Base-by-base conservation (phyloP, 2,329 filamentous ascomycete genomes). In the Colletotrichum euphorbiae region DNA sequence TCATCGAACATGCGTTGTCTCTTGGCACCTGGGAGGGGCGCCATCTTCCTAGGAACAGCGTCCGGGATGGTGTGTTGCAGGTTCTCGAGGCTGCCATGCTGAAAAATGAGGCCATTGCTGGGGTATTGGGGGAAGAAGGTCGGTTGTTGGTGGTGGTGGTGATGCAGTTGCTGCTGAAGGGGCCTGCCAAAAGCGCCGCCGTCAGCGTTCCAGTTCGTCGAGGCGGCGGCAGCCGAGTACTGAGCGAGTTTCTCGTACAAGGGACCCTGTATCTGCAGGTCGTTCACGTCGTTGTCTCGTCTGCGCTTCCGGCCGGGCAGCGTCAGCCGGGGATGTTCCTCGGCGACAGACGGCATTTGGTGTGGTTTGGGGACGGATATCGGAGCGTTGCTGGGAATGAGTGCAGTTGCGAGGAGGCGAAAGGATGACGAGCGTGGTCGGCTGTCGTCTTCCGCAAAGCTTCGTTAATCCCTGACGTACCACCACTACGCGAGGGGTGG, bases 231-330 rank as follows among this genome's bases (percentile, higher is more conserved):
- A 11, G 65, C 57, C 57, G 65, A 65, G 65, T 69, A 69, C 33
- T 69, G 66, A 45, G 69, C 69, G 55, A 70, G 67, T 38, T 70
- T 66, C 69, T 70, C 69, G 67, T 70, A 69, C 56, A 70, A 56
- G n/a, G 64, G 51, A 15, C 40, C 45, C 52, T 57, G 65, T 57
- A 69, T 48, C 42, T 62, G 68, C 42, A 65, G 24, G 56, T 60
- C 21, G 51, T 51, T 60, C n/a, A 43, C 48, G 40, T 71, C 70
- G 64, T 67, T 67, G 48, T 71, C 70, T 62, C 68, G 68, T 60
- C 70, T 71, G 31, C 70, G 68, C 55, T 71, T 71, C 33, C 57
- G 68, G 24, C 59, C 68, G 8, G 64, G 58, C 43, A 57, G 40
- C 55, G 62, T 58, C 45, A 59, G 59, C 48, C 70, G 64, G 13